Base-by-base conservation (phyloP, 2,329 filamentous ascomycete genomes). In the Aplosporella prunicola region DNA sequence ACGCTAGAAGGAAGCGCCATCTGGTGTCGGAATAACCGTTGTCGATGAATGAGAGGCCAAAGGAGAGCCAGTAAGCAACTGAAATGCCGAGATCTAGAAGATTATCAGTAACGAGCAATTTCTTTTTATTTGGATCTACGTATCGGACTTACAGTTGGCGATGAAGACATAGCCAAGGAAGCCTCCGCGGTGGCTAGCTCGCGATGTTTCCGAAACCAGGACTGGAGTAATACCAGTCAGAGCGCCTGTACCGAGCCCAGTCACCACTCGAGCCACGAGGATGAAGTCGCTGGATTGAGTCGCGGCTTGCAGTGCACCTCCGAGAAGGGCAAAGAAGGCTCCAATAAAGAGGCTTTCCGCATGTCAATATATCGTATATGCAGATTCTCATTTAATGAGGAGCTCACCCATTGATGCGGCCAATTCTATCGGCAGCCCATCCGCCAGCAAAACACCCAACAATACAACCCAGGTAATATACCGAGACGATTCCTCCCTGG, bases 371-470 rank as follows among this genome's bases (percentile, higher is more conserved):
- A 9, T 4, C 4, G 4, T 10, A 11, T 9, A 5, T 14, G 16
- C 5, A 10, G 10, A 15, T 11, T 9, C 5, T 17, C 14, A 17
- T 22, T 13, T 22, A n/a, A n/a, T n/a, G n/a, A n/a, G n/a, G n/a
- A n/a, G n/a, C n/a, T n/a, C n/a, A 33, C 37, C 37, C 37, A 22
- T 67, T 72, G 45, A 80, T 74, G 36, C 79, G 63, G 1, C 79
- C 78, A 39, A 72, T 63, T 32, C 64, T 66, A 51, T 83, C 78
- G 9, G 77, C 78, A 2, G 78, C 52, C 68, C 69, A 78, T 22
- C 79, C 79, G 27, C 78, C 78, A 1, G 72, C 49, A 1, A 82
- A 58, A 30, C 70, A 76, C 4, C 79, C 79, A n/a, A 76, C 62
- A 1, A 82, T 63, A 0, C 77, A 81, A 4, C 69, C 77, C 7